These are phyloP conservation scores for Mrakia hoshinonis DNA, from an alignment of 768 basidiomycete species.

Conservation along the genomic window DNA sequence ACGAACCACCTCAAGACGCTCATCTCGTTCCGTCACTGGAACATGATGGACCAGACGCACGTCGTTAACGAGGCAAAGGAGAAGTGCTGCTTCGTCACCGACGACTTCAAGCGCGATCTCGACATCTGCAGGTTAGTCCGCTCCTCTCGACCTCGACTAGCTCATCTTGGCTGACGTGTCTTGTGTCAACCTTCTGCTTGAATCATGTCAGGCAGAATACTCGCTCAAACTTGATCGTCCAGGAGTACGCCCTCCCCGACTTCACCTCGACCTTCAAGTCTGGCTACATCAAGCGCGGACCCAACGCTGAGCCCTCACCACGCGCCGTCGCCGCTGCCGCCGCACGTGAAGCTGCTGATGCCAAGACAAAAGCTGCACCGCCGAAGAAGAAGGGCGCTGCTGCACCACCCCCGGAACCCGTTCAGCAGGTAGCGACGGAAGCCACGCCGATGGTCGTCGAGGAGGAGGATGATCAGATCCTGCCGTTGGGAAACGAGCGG, in stretches of 20 bases:
- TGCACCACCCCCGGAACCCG: slow-evolving; percentile 46
- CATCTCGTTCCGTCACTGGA: slow-evolving; percentile 91
- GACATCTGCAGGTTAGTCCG: slow-evolving; percentile 65
- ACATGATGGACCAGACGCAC: slow-evolving; percentile 95
- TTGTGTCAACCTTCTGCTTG: not conserved
- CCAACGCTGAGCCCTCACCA: not conserved
- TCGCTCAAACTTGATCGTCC: slow-evolving; percentile 59
- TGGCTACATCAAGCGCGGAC: slow-evolving; percentile 45
- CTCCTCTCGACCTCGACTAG: not conserved
- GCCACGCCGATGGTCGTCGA: not conserved
- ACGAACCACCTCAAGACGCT: slow-evolving; percentile 93
- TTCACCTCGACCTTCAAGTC: slow-evolving; percentile 46
- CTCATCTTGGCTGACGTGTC: not conserved
- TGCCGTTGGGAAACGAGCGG: slow-evolving; percentile 82
- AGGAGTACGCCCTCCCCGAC: slow-evolving; percentile 86
- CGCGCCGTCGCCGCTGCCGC: slow-evolving; percentile 30
- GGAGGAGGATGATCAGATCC: slow-evolving; percentile 46
- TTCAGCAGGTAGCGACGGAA: not conserved
- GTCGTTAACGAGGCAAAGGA: slow-evolving; percentile 92
- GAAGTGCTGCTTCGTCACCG: slow-evolving; percentile 75
- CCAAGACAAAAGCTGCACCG: slow-evolving; percentile 45
- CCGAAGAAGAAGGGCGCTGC: slow-evolving; percentile 39
- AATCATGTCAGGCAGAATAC: slow-evolving; percentile 38
- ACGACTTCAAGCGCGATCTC: slow-evolving; percentile 58
- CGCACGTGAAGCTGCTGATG: not conserved